phyloP scores from a whole-genome alignment of 2,329 filamentous ascomycete species.

The Fusarium nelsonii region DNA sequence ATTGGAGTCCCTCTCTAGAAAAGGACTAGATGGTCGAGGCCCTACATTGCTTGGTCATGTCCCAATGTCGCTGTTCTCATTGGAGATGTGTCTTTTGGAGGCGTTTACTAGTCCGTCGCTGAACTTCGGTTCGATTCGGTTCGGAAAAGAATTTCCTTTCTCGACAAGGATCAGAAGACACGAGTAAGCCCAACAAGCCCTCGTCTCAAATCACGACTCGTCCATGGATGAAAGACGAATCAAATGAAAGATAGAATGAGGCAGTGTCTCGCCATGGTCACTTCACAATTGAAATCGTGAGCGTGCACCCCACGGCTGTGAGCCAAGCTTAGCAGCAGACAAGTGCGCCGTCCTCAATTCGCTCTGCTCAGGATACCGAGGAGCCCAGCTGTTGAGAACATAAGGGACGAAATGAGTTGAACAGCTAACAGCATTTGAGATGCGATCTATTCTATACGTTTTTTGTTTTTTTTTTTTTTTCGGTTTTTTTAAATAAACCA shows the following conservation, averaged over 20 bases:
- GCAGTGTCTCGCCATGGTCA: neutral
- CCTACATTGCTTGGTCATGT: constrained; percentile 12
- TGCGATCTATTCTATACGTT: too few relatives aligned
- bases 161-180: neutral
- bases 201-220: neutral
- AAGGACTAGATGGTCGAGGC: constrained; percentile 16
- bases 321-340: too few relatives aligned
- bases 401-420: too few relatives aligned
- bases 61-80: constrained; percentile 8
- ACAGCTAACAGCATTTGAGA: too few relatives aligned
- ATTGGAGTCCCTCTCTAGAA: neutral
- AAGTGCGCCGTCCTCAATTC: too few relatives aligned
- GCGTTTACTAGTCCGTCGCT: constrained; percentile 13
- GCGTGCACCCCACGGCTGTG: too few relatives aligned
- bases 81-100: constrained; percentile 3
- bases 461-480: too few relatives aligned
- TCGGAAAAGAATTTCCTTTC: constrained; percentile 8
- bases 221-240: neutral
- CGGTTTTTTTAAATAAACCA: neutral
- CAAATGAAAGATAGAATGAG: neutral
- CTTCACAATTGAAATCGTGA: too few relatives aligned
- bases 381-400: too few relatives aligned
- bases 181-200: neutral
- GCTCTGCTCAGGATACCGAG: too few relatives aligned
- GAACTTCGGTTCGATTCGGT: constrained; percentile 28